Conservation (phyloP, 495 filamentous ascomycete genomes). For the Thermothielavioides terrestris region DNA sequence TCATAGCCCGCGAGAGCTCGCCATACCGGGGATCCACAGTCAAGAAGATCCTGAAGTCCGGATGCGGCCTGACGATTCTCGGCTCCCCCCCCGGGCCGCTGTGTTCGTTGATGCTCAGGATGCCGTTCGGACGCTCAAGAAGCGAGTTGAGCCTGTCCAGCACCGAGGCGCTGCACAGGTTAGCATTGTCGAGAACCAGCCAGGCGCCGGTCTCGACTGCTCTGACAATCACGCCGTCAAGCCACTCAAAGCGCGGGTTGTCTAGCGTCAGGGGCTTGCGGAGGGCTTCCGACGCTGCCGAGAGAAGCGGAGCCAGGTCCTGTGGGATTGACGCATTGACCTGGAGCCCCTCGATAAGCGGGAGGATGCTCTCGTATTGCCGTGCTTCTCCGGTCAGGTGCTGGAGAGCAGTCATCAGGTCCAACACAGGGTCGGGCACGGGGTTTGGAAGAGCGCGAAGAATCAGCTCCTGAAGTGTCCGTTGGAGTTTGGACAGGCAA, state of each 20-base stretch:
- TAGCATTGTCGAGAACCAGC: conserved; percentile 95
- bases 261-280: conserved; percentile 43
- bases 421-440: conserved; percentile 35
- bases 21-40: conserved; percentile 91
- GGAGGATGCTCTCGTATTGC: conserved; percentile 23
- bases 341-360: conserved; percentile 24
- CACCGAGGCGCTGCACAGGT: conserved; percentile 89
- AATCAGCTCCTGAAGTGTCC: conserved; percentile 46
- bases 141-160: conserved; percentile 92
- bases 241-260: conserved; percentile 85
- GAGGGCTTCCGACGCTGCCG: conserved; percentile 30
- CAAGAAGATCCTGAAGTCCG: conserved; percentile 84
- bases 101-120: conserved; percentile 86
- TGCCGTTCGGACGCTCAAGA: conserved; percentile 74
- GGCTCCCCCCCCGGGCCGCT: conserved; percentile 72
- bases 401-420: conserved; percentile 32
- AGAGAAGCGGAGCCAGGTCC: conserved; percentile 22
- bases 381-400: conserved; percentile 25
- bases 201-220: conserved; percentile 81
- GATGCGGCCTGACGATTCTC: conserved; percentile 70
- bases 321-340: conserved; percentile 18
- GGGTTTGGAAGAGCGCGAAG: conserved; percentile 39
- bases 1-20: conserved; percentile 92
- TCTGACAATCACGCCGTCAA: conserved; percentile 82
- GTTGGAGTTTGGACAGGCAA: conserved; percentile 45